Evolutionary conservation across 1,284 basidiomycete genomes (phyloP).

Genomic region (Ustilago lituana): DNA sequence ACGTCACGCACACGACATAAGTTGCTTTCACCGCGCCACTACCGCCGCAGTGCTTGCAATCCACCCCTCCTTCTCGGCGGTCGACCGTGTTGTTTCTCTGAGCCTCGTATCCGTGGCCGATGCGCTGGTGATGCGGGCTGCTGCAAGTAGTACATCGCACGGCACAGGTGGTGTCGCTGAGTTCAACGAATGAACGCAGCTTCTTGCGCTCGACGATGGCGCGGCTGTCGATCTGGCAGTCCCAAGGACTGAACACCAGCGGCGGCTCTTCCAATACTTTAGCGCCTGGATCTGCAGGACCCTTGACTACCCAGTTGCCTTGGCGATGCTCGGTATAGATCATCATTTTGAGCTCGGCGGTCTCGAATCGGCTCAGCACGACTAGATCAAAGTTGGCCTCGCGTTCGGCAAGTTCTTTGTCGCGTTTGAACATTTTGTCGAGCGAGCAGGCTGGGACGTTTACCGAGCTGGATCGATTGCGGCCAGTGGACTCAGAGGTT

Average conservation of each 20-base stretch:
- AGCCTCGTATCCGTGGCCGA: neutral
- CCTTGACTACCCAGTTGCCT: slow-evolving; percentile 40
- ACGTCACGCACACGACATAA: slow-evolving; percentile 44
- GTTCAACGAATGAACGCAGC: slow-evolving; percentile 47
- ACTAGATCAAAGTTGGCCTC: slow-evolving; percentile 41
- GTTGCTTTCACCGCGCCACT: slow-evolving; percentile 25
- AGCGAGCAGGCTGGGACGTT: slow-evolving; percentile 9
- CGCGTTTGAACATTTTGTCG: slow-evolving; percentile 37
- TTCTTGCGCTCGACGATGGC: slow-evolving; percentile 48
- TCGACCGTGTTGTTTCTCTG: no score
- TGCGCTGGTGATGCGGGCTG: slow-evolving; percentile 9
- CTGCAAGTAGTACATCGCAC: slow-evolving; percentile 24
- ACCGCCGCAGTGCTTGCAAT: slow-evolving; percentile 24
- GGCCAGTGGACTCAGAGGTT: neutral
- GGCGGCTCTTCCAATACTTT: slow-evolving; percentile 30
- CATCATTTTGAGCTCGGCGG: slow-evolving; percentile 37
- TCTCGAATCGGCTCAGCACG: slow-evolving; percentile 40
- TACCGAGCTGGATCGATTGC: slow-evolving; percentile 9
- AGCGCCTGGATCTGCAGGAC: slow-evolving; percentile 10
- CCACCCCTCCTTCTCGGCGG: neutral
- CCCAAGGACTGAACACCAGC: slow-evolving; percentile 42
- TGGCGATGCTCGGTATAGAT: slow-evolving; percentile 45
- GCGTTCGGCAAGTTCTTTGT: slow-evolving; percentile 32
- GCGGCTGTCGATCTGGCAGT: slow-evolving; percentile 36
- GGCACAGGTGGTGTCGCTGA: slow-evolving; percentile 37